These are phyloP conservation scores for Aspergillus neoniger DNA, from an alignment of 2,329 filamentous ascomycete species.

Conservation along the genomic window DNA sequence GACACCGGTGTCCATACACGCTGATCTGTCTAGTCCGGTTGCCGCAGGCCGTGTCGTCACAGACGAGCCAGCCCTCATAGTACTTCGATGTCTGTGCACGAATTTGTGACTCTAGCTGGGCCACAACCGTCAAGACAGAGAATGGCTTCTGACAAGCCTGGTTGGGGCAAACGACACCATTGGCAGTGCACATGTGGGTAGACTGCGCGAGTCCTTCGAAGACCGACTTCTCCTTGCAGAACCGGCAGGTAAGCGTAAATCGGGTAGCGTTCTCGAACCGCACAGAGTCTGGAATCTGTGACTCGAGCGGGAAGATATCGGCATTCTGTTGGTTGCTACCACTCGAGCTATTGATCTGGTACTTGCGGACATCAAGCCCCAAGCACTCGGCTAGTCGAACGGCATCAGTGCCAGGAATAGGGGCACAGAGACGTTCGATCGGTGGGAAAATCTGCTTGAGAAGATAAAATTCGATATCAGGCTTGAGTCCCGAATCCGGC, in stretches of 20 bases:
- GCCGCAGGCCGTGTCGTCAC: slow-evolving; percentile 84
- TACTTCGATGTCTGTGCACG: slow-evolving; percentile 77
- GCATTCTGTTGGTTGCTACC: slow-evolving; percentile 56
- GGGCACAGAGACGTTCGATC: slow-evolving; percentile 94
- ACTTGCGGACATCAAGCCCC: slow-evolving; percentile 86
- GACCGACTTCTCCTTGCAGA: slow-evolving; percentile 69
- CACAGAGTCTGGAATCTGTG: slow-evolving; percentile 86
- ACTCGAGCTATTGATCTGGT: slow-evolving; percentile 67
- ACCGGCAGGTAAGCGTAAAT: slow-evolving; percentile 75
- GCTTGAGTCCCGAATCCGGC: slow-evolving; percentile 70
- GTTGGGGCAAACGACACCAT: slow-evolving; percentile 72
- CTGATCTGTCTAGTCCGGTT: slow-evolving; percentile 87
- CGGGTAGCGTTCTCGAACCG: slow-evolving; percentile 82
- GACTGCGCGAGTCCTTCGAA: slow-evolving; percentile 74
- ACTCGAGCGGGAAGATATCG: slow-evolving; percentile 88
- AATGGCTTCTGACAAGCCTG: slow-evolving; percentile 65
- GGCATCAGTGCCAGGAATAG: slow-evolving; percentile 89
- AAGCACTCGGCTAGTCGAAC: slow-evolving; percentile 88
- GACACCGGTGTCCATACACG: slow-evolving; percentile 86
- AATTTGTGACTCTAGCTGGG: slow-evolving; percentile 84
- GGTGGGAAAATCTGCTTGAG: slow-evolving; percentile 98
- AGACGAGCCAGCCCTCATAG: slow-evolving; percentile 89
- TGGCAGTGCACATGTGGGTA: slow-evolving; percentile 64
- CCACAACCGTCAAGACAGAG: slow-evolving; percentile 71
- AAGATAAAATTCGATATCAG: slow-evolving; percentile 97